Conservation (phyloP, 352 stramenopile species). For the Pythium sp. region DNA sequence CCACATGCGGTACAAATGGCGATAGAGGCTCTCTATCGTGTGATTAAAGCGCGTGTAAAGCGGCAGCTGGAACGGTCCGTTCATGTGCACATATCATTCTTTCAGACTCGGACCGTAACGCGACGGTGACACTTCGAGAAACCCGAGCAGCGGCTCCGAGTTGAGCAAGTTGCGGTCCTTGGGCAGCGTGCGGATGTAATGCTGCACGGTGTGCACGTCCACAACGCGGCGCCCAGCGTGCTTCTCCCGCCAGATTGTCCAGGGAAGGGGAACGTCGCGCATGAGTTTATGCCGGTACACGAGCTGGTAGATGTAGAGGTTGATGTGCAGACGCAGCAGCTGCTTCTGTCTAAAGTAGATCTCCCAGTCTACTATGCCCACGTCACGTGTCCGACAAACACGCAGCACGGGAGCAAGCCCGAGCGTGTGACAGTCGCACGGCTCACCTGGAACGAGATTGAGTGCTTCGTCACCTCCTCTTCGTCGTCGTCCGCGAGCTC, state of each 20-base stretch:
- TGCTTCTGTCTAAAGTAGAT: constrained; percentile 88
- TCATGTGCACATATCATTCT: constrained; percentile 87
- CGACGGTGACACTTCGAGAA: constrained; percentile 78
- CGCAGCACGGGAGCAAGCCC: constrained; percentile 74
- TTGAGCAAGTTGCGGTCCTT: constrained; percentile 65
- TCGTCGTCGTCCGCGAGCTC: constrained; percentile 43
- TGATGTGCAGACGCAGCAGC: no score
- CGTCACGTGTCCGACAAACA: constrained; percentile 77
- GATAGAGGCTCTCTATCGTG: constrained; percentile 78
- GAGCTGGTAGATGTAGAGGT: constrained; percentile 47
- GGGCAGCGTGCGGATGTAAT: constrained; percentile 29
- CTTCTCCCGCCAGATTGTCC: constrained; percentile 83
- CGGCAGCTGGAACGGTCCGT: constrained; percentile 81
- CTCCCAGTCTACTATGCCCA: constrained; percentile 81
- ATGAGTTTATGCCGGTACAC: constrained; percentile 44
- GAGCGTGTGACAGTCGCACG: constrained; percentile 64
- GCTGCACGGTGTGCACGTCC: constrained; percentile 44
- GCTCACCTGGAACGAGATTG: constrained; percentile 74
- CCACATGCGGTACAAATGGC: constrained; percentile 82
- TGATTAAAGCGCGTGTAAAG: constrained; percentile 84
- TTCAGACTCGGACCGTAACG: constrained; percentile 80
- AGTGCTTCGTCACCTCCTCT: constrained; percentile 67
- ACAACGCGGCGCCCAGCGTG: constrained; percentile 61
- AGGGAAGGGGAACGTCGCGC: constrained; percentile 53
- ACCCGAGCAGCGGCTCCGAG: constrained; percentile 73